Evolutionary conservation across 2,329 filamentous ascomycete species (phyloP).

Genomic region (Aspergillus sp.): DNA sequence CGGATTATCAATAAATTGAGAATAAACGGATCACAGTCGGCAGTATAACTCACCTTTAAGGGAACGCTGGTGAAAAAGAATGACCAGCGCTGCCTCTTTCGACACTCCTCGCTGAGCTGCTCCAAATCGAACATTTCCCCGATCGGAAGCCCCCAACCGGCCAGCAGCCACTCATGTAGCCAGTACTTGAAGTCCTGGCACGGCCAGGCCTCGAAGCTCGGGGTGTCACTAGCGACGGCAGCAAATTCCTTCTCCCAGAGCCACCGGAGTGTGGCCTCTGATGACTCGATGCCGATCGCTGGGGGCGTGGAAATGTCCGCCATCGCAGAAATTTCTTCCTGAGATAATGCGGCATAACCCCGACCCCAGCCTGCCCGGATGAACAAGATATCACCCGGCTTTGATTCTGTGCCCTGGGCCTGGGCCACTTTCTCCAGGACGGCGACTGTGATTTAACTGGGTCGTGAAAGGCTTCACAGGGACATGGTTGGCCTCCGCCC

Average conservation of each 20-base stretch:
- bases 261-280: not conserved
- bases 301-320: not conserved
- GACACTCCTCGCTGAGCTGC: not conserved
- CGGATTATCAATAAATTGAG: not conserved
- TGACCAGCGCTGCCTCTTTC: not conserved
- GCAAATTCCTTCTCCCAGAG: not conserved
- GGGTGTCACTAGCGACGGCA: not conserved
- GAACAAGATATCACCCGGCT: not conserved
- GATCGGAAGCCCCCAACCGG: slow-evolving; percentile 33
- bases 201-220: not conserved
- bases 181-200: not conserved
- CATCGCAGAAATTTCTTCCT: not conserved
- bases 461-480: not conserved
- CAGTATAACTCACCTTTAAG: not conserved
- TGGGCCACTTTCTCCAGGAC: not conserved
- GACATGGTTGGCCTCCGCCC: not conserved
- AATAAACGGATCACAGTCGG: not conserved
- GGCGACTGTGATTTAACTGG: not conserved
- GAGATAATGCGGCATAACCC: not conserved
- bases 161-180: slow-evolving; percentile 25
- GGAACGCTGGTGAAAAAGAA: slow-evolving; percentile 1
- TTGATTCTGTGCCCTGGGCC: not conserved
- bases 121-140: slow-evolving; percentile 26
- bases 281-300: not conserved
- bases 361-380: not conserved